These are phyloP conservation scores for Chaetomium sp. DNA, from an alignment of 2,329 filamentous ascomycete species.

Conservation along the genomic window DNA sequence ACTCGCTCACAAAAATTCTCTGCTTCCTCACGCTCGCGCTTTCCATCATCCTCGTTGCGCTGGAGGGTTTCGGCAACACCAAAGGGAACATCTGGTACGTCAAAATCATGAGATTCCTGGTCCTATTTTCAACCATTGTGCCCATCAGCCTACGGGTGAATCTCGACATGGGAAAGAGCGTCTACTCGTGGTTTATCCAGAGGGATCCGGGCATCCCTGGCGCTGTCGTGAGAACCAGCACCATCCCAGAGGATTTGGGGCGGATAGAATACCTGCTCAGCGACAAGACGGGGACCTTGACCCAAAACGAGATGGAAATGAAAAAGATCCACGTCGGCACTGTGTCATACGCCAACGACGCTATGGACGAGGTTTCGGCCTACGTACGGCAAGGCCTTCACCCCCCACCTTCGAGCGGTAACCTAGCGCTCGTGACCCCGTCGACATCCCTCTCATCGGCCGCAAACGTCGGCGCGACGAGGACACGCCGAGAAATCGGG, in stretches of 20 bases:
- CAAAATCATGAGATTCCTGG: slow-evolving; percentile 96
- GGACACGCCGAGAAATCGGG: slow-evolving; percentile 90
- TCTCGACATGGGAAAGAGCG: slow-evolving; percentile 93
- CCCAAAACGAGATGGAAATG: slow-evolving; percentile 98
- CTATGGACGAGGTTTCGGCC: slow-evolving; percentile 92
- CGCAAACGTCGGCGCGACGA: slow-evolving; percentile 66
- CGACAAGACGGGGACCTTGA: slow-evolving; percentile 97
- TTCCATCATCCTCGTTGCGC: slow-evolving; percentile 82
- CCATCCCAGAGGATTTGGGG: slow-evolving; percentile 93
- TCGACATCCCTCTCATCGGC: slow-evolving; percentile 69
- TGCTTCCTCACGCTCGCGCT: slow-evolving; percentile 84
- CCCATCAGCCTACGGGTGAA: slow-evolving; percentile 96
- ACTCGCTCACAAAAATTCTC: slow-evolving; percentile 93
- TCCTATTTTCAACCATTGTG: slow-evolving; percentile 98
- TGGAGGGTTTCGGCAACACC: slow-evolving; percentile 76
- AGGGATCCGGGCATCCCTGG: slow-evolving; percentile 85
- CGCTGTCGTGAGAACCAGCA: slow-evolving; percentile 92
- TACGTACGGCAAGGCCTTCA: slow-evolving; percentile 87
- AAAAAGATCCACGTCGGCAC: slow-evolving; percentile 98
- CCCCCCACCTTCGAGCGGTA: slow-evolving; percentile 50
- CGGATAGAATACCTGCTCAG: slow-evolving; percentile 94
- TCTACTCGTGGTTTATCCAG: slow-evolving; percentile 95
- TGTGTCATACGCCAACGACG: slow-evolving; percentile 96
- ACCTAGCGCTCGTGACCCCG: slow-evolving; percentile 67
- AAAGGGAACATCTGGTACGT: slow-evolving; percentile 82